Conservation (phyloP, 495 filamentous ascomycete genomes). For the Recurvomyces mirabilis region DNA sequence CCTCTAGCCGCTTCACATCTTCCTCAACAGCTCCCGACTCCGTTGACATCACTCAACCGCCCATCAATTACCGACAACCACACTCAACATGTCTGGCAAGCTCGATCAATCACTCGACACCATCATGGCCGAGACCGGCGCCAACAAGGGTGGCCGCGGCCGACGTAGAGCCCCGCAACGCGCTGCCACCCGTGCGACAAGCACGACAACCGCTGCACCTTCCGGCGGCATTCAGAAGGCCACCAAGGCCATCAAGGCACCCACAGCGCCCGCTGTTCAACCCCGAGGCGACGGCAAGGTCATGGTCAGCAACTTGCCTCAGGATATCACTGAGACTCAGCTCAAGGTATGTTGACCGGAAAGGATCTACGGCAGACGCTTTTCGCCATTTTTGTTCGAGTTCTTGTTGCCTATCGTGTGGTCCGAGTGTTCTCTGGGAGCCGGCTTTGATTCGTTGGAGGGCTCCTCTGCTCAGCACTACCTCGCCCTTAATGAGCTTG, state of each 20-base stretch:
- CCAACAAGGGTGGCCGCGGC: slow-evolving; percentile 39
- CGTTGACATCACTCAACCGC: no score
- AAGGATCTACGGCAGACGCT: slow-evolving; percentile 21
- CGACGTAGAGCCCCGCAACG: slow-evolving; percentile 33
- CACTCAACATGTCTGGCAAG: slow-evolving; percentile 71
- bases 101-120: slow-evolving; percentile 92
- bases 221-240: slow-evolving; percentile 83
- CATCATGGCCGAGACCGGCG: slow-evolving; percentile 69
- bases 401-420: background rate
- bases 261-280: slow-evolving; percentile 44
- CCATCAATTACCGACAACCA: no score
- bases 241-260: slow-evolving; percentile 40
- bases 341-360: slow-evolving; percentile 98
- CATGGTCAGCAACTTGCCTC: slow-evolving; percentile 93
- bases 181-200: slow-evolving; percentile 37
- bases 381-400: background rate
- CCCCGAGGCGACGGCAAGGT: slow-evolving; percentile 73
- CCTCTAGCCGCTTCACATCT: no score
- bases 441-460: no score
- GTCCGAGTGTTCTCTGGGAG: no score
- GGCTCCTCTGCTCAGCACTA: no score
- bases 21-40: no score
- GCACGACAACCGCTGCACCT: slow-evolving; percentile 47
- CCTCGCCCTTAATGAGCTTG: no score
- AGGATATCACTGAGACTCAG: slow-evolving; percentile 85